Percentiles rank a stretch among this genome's conserved stretches.
Evolutionary conservation across 129 eudicot genomes (phyloP).

Genomic region (Arctium lappa): DNA sequence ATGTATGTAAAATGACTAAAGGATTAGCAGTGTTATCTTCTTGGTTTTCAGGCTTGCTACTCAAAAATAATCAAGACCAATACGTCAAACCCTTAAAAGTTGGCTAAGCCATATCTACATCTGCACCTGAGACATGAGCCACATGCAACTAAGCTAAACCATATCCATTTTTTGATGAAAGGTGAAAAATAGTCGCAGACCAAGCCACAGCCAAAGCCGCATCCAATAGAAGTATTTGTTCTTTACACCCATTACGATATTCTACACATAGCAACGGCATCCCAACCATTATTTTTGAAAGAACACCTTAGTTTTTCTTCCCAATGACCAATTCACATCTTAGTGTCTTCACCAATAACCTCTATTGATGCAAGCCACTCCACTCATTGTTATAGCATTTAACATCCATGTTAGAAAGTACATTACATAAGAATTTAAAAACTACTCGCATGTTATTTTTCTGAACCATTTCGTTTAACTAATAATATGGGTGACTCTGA

Average conservation of each 20-base stretch:
- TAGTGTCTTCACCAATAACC: not conserved
- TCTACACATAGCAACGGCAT: not conserved
- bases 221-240: not conserved
- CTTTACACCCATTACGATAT: not conserved
- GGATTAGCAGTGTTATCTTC: not conserved
- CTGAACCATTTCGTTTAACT: not conserved
- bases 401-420: not conserved
- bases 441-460: not conserved
- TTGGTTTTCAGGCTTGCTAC: not conserved
- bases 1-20: not conserved
- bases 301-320: not conserved
- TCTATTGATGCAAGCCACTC: not conserved
- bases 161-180: not conserved
- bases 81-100: not conserved
- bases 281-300: not conserved
- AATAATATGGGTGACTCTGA: not conserved
- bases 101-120: not conserved
- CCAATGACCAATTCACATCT: not conserved
- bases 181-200: not conserved
- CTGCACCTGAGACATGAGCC: not conserved
- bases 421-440: not conserved
- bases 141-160: not conserved
- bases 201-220: not conserved
- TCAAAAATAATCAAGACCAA: not conserved
- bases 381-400: not conserved